A percentile compares a stretch with the other conserved stretches of the same genome.
phyloP scores from a whole-genome alignment of 768 basidiomycete genomes.

The Hygrophorus russula region DNA sequence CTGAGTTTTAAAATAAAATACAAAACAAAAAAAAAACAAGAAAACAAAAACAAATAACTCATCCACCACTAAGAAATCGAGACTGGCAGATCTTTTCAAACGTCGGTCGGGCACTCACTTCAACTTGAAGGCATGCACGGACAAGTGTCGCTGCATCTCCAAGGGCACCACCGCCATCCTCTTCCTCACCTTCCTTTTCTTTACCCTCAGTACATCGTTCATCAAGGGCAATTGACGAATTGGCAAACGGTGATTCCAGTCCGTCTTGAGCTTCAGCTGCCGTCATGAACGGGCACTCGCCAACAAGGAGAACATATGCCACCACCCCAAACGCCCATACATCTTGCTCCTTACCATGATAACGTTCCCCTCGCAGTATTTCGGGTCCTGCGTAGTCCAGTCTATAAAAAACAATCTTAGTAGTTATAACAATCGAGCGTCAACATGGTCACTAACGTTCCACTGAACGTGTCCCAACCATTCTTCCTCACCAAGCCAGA shows the following conservation, averaged over 20 bases:
- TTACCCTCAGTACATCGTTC: slow-evolving; percentile 71
- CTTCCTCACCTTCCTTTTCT: slow-evolving; percentile 63
- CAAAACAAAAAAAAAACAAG: too few species aligned
- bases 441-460: slow-evolving; percentile 54
- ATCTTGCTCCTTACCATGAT: slow-evolving; percentile 94
- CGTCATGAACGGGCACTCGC: slow-evolving; percentile 87
- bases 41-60: not conserved
- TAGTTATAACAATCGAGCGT: slow-evolving; percentile 1
- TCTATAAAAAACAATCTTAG: slow-evolving; percentile 24
- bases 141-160: slow-evolving; percentile 83
- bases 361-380: slow-evolving; percentile 89
- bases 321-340: slow-evolving; percentile 98
- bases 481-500: slow-evolving; percentile 74
- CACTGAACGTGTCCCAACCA: slow-evolving; percentile 89
- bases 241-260: slow-evolving; percentile 62
- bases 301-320: slow-evolving; percentile 85
- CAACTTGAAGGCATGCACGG: slow-evolving; percentile 73
- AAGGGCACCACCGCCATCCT: slow-evolving; percentile 74
- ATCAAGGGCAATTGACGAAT: slow-evolving; percentile 65
- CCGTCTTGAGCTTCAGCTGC: slow-evolving; percentile 87
- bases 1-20: too few species aligned
- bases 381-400: slow-evolving; percentile 95
- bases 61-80: slow-evolving; percentile 65
- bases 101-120: slow-evolving; percentile 66
- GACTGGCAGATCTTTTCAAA: slow-evolving; percentile 76